A percentile compares a stretch with the other conserved stretches of the same genome.
These are phyloP conservation scores for Poa pratensis DNA, from an alignment of 176 grass and related monocot genomes.

Conservation along the genomic window DNA sequence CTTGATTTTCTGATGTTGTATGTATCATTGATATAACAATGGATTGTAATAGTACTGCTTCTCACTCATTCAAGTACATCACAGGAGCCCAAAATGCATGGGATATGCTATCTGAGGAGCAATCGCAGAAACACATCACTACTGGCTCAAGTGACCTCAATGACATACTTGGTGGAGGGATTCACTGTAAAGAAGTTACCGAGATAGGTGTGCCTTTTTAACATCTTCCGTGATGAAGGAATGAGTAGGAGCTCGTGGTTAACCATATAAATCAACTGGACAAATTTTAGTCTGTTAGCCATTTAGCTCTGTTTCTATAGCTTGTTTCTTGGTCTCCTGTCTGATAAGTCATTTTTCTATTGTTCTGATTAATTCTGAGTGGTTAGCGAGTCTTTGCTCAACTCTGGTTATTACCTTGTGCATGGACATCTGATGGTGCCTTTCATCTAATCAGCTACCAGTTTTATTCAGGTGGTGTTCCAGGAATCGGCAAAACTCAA, in stretches of 20 bases:
- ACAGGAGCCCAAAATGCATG: conserved; percentile 89
- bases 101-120: conserved; percentile 95
- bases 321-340: conserved; percentile 33
- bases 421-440: conserved; percentile 16
- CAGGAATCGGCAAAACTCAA: conserved; percentile 98
- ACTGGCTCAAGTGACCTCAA: conserved; percentile 80
- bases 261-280: conserved; percentile 4
- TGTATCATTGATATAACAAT: neutral
- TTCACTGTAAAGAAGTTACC: conserved; percentile 95
- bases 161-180: conserved; percentile 88
- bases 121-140: conserved; percentile 81
- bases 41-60: neutral
- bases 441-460: conserved; percentile 30
- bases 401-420: neutral
- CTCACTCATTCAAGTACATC: conserved; percentile 18
- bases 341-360: neutral
- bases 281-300: conserved; percentile 2
- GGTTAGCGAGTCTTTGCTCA: neutral
- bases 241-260: neutral
- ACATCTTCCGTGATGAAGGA: neutral
- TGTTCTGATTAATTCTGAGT: neutral
- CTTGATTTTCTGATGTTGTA: neutral
- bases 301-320: conserved; percentile 6
- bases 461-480: conserved; percentile 83
- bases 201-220: conserved; percentile 68